Evolutionary conservation across 2,329 filamentous ascomycete genomes (phyloP).

Genomic region (Penicillium sp.): DNA sequence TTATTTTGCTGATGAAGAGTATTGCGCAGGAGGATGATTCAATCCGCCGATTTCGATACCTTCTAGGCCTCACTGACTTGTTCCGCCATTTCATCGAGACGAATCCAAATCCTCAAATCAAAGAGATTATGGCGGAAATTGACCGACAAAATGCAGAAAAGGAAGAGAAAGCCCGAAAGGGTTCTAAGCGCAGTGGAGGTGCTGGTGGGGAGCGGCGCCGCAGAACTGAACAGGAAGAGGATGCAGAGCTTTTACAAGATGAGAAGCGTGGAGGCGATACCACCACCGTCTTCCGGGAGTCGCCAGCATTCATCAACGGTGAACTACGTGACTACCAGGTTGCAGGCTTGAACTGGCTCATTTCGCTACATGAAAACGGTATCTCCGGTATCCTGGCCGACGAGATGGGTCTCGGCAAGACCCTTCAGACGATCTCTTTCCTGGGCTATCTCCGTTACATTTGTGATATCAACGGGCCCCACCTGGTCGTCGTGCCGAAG

Average conservation of each 20-base stretch:
- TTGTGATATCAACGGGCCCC: conserved; percentile 83
- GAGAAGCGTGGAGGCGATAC: conserved; percentile 84
- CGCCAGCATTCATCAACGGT: conserved; percentile 82
- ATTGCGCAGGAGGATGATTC: conserved; percentile 79
- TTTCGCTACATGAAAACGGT: conserved; percentile 96
- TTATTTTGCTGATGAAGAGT: conserved; percentile 13
- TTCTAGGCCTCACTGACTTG: conserved; percentile 89
- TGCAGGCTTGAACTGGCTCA: conserved; percentile 93
- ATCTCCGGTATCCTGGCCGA: conserved; percentile 97
- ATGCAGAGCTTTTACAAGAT: conserved; percentile 81
- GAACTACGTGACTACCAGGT: conserved; percentile 96
- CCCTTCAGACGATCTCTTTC: conserved; percentile 94
- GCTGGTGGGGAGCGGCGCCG: conserved; percentile 74
- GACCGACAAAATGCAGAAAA: conserved; percentile 84
- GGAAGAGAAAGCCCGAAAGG: conserved; percentile 68
- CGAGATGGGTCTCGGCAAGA: conserved; percentile 98
- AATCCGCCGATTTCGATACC: conserved; percentile 88
- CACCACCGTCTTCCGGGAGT: conserved; percentile 90
- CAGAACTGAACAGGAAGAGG: conserved; percentile 95
- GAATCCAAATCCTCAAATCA: conserved; percentile 91
- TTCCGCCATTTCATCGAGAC: conserved; percentile 99
- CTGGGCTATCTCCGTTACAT: conserved; percentile 91
- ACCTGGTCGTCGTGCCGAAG: conserved; percentile 89
- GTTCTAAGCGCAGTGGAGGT: conserved; percentile 76
- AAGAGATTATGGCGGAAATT: conserved; percentile 90